Percentiles rank a stretch among this genome's conserved stretches.
Conservation (phyloP, 768 basidiomycete genomes). For the Trametes meyenii region DNA sequence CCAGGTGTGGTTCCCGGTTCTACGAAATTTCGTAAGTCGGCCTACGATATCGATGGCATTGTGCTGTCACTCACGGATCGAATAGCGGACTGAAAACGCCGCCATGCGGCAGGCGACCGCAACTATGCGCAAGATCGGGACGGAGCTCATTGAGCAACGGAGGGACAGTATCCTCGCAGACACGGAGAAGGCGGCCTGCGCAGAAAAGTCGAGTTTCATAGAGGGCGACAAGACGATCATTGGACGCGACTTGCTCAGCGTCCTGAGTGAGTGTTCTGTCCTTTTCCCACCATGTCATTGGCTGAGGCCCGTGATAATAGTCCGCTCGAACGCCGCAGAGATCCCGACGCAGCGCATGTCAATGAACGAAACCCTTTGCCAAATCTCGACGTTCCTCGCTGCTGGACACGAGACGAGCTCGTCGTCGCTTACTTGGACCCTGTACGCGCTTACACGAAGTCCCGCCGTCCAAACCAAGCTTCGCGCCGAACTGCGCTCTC, state of each 20-base stretch:
- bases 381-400: conserved; percentile 65
- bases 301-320: conserved; percentile 35
- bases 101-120: conserved; percentile 46
- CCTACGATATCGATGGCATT: no score
- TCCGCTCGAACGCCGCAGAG: conserved; percentile 59
- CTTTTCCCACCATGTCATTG: neutral
- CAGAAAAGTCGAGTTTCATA: conserved; percentile 3
- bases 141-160: conserved; percentile 54
- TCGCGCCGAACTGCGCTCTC: conserved; percentile 45
- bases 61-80: no score
- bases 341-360: conserved; percentile 52
- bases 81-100: conserved; percentile 49
- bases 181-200: conserved; percentile 25
- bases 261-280: conserved; percentile 25
- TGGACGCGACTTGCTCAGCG: conserved; percentile 58
- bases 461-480: conserved; percentile 50
- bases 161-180: conserved; percentile 37
- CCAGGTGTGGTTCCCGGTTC: conserved; percentile 58
- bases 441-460: conserved; percentile 56
- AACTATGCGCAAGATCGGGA: conserved; percentile 57
- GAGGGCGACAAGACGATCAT: conserved; percentile 37
- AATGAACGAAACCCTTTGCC: conserved; percentile 58
- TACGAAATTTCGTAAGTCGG: conserved; percentile 58
- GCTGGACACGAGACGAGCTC: conserved; percentile 69
- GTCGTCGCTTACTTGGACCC: conserved; percentile 61